These are phyloP conservation scores for Rhododendron griersonianum DNA, from an alignment of 148 eudicot species.

Conservation along the genomic window DNA sequence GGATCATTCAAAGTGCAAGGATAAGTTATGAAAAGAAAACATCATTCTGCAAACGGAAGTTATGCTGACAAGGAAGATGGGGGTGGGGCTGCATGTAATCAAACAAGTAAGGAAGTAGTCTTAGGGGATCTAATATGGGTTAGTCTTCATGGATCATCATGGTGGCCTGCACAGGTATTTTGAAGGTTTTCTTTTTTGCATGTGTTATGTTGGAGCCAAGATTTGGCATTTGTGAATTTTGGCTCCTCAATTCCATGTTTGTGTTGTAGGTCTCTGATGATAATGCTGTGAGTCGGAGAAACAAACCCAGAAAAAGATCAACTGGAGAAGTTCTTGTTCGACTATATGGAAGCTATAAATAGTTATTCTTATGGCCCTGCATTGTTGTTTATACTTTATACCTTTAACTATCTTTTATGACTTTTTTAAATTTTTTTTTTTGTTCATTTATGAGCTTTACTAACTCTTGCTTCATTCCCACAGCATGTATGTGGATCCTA, in stretches of 20 bases:
- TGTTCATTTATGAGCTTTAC: background rate
- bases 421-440: background rate
- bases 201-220: background rate
- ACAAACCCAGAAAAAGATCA: conserved; percentile 40
- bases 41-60: conserved; percentile 11
- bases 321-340: conserved; percentile 57
- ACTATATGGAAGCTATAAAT: conserved; percentile 64
- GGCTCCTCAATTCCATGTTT: background rate
- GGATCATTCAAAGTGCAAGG: conserved; percentile 7
- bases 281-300: conserved; percentile 27
- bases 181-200: background rate
- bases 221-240: background rate
- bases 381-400: background rate
- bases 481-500: conserved; percentile 52
- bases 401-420: background rate
- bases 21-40: conserved; percentile 36
- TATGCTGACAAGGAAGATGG: conserved; percentile 16
- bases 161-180: conserved; percentile 82
- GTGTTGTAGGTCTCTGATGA: conserved; percentile 48
- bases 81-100: conserved; percentile 15
- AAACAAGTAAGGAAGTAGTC: conserved; percentile 16
- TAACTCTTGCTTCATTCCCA: conserved; percentile 10
- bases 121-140: conserved; percentile 61
- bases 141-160: conserved; percentile 37
- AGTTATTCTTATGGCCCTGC: conserved; percentile 29